Percentiles rank a stretch among this genome's conserved stretches.
phyloP scores from a whole-genome alignment of 305 asterid species.

The Fraxinus floribunda region DNA sequence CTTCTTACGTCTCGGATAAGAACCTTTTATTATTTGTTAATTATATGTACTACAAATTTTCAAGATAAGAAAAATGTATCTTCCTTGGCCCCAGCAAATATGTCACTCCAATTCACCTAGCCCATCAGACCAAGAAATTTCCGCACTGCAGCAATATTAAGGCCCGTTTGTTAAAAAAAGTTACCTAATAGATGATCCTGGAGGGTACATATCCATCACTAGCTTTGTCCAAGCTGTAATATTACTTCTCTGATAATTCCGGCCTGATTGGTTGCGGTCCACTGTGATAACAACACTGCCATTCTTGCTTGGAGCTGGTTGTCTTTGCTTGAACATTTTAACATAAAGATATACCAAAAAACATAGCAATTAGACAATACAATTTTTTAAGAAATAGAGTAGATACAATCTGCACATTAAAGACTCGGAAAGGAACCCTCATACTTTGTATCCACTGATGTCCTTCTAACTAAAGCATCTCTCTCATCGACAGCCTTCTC shows the following conservation, averaged over 20 bases:
- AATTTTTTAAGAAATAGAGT: constrained; percentile 19
- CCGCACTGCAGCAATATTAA: constrained; percentile 13
- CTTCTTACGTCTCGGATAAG: background rate
- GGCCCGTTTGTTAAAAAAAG: background rate
- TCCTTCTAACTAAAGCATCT: constrained; percentile 58
- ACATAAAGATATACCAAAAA: constrained; percentile 37
- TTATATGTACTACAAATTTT: background rate
- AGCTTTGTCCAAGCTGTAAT: constrained; percentile 82
- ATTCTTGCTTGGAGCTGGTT: constrained; percentile 91
- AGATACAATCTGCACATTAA: constrained; percentile 4
- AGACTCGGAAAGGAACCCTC: constrained; percentile 38
- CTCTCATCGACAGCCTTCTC: constrained; percentile 70
- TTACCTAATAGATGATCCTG: constrained; percentile 66
- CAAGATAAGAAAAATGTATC: background rate
- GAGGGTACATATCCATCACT: constrained; percentile 86
- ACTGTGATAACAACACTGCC: constrained; percentile 64
- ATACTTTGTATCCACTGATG: constrained; percentile 68
- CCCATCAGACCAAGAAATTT: constrained; percentile 16
- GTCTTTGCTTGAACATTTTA: constrained; percentile 90
- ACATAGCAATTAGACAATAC: constrained; percentile 41
- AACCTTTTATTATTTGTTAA: background rate
- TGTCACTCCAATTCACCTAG: background rate
- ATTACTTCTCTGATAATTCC: constrained; percentile 50
- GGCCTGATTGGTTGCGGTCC: constrained; percentile 44
- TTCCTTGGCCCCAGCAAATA: background rate